Base-by-base conservation (phyloP, 495 filamentous ascomycete genomes). In the Saxophila tyrrhenica region DNA sequence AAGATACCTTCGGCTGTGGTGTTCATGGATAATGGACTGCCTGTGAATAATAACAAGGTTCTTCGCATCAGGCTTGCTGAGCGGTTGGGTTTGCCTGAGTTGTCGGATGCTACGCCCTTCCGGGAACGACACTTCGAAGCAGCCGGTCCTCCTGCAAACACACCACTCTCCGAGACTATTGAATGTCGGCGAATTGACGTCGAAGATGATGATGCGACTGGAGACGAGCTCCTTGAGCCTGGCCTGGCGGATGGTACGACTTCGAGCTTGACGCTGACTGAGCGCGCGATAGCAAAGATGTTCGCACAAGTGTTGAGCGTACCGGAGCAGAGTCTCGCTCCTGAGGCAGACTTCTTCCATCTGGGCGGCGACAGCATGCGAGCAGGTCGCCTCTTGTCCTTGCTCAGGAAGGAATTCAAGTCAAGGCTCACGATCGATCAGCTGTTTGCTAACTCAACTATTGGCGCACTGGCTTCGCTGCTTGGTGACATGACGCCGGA, bases 11-110 rank as follows among this genome's bases (percentile, higher is more conserved):
- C 63, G 21, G 20, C 73, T 35, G 50, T 73, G 32, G 67, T 70
- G 2, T 73, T 70, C 51, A 73, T 74, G 71, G 64, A 73, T 16
- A 63, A 65, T 22, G 45, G 45, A 1, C 51, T 73, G 11, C 72
- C 72, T 3, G 69, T 62, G 57, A 65, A 64, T 5, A 73, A 73
- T 48, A 72, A 72, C 65, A 75, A 75, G 54, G 62, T 73, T 1
- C 57, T 73, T 25, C 68, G 72, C 7, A 72, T 73, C 49, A 69
- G 66, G 56, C 60, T 75, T 16, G 62, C 60, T 2, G 60, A 71
- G 43, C 63, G 72, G 2, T 48, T 73, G 15, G 45, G 58, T 10
- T 39, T 75, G 25, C 60, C 63, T 1, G 48, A 62, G 5, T 50
- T 70, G 5, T 66, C 65, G 2, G 62, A 69, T 16, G 57, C 60